These are phyloP conservation scores for Botrytis aclada DNA, from an alignment of 2,329 filamentous ascomycete genomes.

Conservation along the genomic window DNA sequence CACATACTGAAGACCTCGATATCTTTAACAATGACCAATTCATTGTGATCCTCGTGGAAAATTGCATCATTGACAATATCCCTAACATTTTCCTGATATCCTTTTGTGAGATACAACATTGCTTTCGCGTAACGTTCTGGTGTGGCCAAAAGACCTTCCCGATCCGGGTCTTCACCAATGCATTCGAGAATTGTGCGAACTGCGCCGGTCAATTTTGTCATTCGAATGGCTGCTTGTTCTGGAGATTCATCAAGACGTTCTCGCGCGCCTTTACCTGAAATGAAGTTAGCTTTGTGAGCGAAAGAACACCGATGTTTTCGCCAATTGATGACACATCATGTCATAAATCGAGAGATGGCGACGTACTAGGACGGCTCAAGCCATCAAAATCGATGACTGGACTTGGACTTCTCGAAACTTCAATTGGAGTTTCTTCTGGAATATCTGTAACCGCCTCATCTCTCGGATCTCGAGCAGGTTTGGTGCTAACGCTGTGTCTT, in stretches of 20 bases:
- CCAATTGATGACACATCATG: not conserved
- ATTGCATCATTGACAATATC: conserved; percentile 92
- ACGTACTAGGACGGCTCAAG: conserved; percentile 55
- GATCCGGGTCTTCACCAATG: conserved; percentile 64
- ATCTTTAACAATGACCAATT: conserved; percentile 96
- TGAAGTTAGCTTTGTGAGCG: not conserved
- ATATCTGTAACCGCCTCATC: conserved; percentile 44
- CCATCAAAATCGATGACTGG: conserved; percentile 62
- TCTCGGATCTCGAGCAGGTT: conserved; percentile 58
- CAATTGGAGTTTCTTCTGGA: conserved; percentile 21
- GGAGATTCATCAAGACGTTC: conserved; percentile 56
- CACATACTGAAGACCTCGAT: conserved; percentile 94
- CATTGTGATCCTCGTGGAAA: conserved; percentile 95
- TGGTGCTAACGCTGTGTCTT: conserved; percentile 55
- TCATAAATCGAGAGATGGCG: not conserved
- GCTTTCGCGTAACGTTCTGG: conserved; percentile 92
- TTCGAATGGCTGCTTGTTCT: conserved; percentile 49
- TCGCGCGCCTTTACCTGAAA: conserved; percentile 59
- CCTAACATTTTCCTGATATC: conserved; percentile 90
- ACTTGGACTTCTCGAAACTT: conserved; percentile 47
- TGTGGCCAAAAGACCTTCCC: conserved; percentile 62
- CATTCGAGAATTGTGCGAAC: conserved; percentile 66
- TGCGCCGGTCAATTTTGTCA: conserved; percentile 59
- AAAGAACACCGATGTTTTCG: not conserved
- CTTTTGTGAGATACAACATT: conserved; percentile 92